Percentiles rank a stretch among this genome's conserved stretches.
phyloP scores from a whole-genome alignment of 2,329 filamentous ascomycete genomes.

The Microsporum ferrugineum region DNA sequence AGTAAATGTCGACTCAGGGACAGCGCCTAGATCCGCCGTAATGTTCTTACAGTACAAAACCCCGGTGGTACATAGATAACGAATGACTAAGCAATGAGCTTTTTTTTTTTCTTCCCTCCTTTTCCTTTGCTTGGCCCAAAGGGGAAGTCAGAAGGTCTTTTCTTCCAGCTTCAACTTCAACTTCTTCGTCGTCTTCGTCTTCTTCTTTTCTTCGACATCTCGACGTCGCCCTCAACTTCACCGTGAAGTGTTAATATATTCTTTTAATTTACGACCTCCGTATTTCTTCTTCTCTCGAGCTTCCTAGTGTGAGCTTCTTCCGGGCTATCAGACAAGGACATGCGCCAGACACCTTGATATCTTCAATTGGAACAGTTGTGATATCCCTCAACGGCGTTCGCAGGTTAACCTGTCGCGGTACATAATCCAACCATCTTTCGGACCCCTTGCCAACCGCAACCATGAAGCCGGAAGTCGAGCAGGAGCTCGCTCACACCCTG shows the following conservation, averaged over 20 bases:
- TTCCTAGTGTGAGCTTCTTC: not conserved
- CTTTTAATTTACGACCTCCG: not conserved
- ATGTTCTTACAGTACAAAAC: not conserved
- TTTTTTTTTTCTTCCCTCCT: not conserved
- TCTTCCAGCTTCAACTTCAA: slow-evolving; percentile 8
- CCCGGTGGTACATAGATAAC: not conserved
- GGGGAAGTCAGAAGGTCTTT: slow-evolving; percentile 8
- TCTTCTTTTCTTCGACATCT: slow-evolving; percentile 8
- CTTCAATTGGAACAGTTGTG: not conserved
- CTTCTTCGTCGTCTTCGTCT: slow-evolving; percentile 8
- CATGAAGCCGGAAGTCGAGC: slow-evolving; percentile 98
- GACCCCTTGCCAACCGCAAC: slow-evolving; percentile 25
- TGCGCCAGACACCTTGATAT: not conserved
- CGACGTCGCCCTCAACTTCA: slow-evolving; percentile 5
- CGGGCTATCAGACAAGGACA: not conserved
- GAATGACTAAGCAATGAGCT: not conserved
- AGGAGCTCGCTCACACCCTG: slow-evolving; percentile 96
- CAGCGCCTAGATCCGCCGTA: not conserved
- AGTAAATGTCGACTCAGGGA: not conserved
- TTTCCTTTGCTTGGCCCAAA: not conserved
- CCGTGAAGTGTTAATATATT: not conserved
- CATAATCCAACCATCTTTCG: not conserved
- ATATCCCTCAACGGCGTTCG: not conserved
- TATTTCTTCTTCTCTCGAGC: not conserved
- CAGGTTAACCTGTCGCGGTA: not conserved